Evolutionary conservation across 2,329 filamentous ascomycete genomes (phyloP), one percentile per base, ranked within the genome.

Genomic region (Alternaria brassicae): DNA sequence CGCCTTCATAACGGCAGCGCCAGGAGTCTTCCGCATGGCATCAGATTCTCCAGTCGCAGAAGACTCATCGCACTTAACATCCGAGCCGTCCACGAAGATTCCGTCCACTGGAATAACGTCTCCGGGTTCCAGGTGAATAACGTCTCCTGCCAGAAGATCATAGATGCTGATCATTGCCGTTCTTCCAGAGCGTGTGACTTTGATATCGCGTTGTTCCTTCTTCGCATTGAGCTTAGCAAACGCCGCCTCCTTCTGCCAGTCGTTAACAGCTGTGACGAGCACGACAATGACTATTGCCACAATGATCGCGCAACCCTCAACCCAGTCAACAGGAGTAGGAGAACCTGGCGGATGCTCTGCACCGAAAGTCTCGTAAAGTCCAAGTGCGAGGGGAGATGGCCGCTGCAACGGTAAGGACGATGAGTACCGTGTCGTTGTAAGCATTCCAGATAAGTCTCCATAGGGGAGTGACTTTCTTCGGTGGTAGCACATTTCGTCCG

Each of bases 41-140:
- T 91, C 89, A 0, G 88, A 91, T 73, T 91, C 89, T 64, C 89
- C 89, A 3, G 89, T 91, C 1, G 88, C 87, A 9, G 88, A 90
- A 1, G 88, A 91, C 71, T 91, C 89, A 66, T 91, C 89, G 67
- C 89, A 91, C 74, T 88, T 87, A 53, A 91, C 76, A 47, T 85
- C 85, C 62, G 89, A 84, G 6, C 88, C 88, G 10, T 84, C 81
- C 57, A 91, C 86, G 60, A 91, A 85, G 49, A 91, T 82, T 1
- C 89, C 89, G 70, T 91, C 89, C 2, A 88, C 88, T 0, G 89
- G 88, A 32, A 91, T 82, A 44, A 90, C 81, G 66, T 92, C 89
- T 56, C 89, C 89, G 1, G 89, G 86, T 56, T 88, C 86, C 6
- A 92, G 78, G 68, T 89, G 87, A 60, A 91, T 81, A 2, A 91